Conservation (phyloP, 1,284 basidiomycete species). For the Grifola frondosa region DNA sequence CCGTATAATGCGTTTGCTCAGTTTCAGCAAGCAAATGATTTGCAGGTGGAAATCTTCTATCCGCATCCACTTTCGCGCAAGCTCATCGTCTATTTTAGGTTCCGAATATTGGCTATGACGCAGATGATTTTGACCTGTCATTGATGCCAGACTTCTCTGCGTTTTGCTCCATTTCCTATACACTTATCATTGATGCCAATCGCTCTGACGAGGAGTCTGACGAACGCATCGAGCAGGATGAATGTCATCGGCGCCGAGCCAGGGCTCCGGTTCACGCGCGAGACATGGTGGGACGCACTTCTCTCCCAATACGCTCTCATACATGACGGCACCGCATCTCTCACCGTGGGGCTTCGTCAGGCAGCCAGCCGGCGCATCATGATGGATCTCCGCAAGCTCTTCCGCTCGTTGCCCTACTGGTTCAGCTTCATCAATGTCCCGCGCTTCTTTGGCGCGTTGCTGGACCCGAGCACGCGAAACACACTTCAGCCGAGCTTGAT, state of each 20-base stretch:
- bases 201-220: conserved; percentile 2
- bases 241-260: conserved; percentile 36
- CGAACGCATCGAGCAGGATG: neutral
- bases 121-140: conserved; percentile 2
- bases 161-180: neutral
- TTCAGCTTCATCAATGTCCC: conserved; percentile 72
- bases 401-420: conserved; percentile 66
- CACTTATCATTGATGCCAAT: neutral
- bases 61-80: conserved; percentile 8
- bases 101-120: neutral
- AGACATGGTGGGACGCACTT: conserved; percentile 76
- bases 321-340: too few species aligned
- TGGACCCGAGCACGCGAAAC: conserved; percentile 51
- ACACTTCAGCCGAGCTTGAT: conserved; percentile 67
- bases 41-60: conserved; percentile 11
- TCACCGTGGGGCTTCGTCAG: conserved; percentile 45
- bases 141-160: neutral
- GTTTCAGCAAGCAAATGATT: too few species aligned
- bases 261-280: conserved; percentile 60
- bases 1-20: too few species aligned
- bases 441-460: conserved; percentile 59
- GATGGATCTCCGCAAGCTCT: conserved; percentile 60
- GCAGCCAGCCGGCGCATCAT: conserved; percentile 44
- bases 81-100: neutral
- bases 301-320: conserved; percentile 56